Evolutionary conservation across 345 rosid genomes (phyloP).

Genomic region (Luvunga scandens): DNA sequence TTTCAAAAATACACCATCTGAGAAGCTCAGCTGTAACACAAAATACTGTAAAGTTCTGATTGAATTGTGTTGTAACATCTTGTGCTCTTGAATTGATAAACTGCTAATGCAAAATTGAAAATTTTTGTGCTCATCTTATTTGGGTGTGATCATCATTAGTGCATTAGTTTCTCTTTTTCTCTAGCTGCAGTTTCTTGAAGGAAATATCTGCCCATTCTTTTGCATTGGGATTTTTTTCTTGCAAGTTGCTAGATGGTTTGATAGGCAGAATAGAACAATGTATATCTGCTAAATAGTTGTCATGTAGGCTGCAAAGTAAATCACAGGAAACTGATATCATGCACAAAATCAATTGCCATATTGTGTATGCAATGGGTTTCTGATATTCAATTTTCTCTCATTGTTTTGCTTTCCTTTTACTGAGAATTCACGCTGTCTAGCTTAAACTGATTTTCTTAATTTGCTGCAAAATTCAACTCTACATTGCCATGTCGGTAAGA

Average conservation of each 20-base stretch:
- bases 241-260: neutral
- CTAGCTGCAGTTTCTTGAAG: neutral
- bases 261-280: neutral
- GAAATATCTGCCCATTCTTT: neutral
- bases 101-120: neutral
- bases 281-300: neutral
- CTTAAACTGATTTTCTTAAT: neutral
- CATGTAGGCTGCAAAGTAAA: too few relatives aligned
- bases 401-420: neutral
- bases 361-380: neutral
- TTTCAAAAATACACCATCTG: neutral
- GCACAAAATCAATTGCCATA: neutral
- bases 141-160: neutral
- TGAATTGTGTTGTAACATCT: constrained; percentile 4
- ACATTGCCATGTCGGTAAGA: neutral
- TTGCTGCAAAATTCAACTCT: neutral
- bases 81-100: neutral
- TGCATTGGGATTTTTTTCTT: neutral
- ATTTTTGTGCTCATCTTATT: neutral
- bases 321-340: neutral
- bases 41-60: neutral
- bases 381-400: neutral
- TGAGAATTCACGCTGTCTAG: neutral
- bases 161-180: neutral
- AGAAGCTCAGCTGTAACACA: neutral